phyloP scores from a whole-genome alignment of 148 eudicot genomes.

The Chenopodium quinoa region DNA sequence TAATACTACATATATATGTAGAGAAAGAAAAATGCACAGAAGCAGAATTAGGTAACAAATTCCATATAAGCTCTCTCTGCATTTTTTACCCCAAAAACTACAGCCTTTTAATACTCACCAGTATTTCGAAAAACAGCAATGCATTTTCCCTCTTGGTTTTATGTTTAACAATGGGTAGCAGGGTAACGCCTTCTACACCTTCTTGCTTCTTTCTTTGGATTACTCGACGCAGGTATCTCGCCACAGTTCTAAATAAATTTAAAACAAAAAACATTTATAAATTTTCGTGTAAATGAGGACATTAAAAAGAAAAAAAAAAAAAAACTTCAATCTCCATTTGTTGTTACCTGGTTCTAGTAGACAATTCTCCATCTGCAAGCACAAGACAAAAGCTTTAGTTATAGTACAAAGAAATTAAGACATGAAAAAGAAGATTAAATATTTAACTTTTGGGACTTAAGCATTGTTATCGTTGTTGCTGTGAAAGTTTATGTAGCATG shows the following conservation, averaged over 20 bases:
- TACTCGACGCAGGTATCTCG: slow-evolving; percentile 44
- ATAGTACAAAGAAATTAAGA: not conserved
- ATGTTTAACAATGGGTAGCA: slow-evolving; percentile 47
- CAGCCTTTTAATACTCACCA: slow-evolving; percentile 44
- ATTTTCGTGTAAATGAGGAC: not conserved
- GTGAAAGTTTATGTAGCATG: too few species aligned
- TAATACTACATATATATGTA: not conserved
- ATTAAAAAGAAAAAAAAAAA: not conserved
- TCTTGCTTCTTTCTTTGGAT: slow-evolving; percentile 31
- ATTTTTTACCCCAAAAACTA: not conserved
- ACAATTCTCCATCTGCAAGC: slow-evolving; percentile 62
- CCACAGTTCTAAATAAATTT: slow-evolving; percentile 46
- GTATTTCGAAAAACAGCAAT: slow-evolving; percentile 71
- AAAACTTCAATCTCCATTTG: too few species aligned
- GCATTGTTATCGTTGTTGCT: too few species aligned
- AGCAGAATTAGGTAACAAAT: not conserved
- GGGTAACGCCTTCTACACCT: slow-evolving; percentile 36
- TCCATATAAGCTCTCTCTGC: not conserved
- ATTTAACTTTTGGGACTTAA: too few species aligned
- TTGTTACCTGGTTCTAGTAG: slow-evolving; percentile 64
- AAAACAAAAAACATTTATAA: not conserved
- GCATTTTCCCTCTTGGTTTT: slow-evolving; percentile 70
- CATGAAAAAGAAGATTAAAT: too few species aligned
- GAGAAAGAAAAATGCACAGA: not conserved
- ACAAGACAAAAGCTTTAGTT: slow-evolving; percentile 16